These are phyloP conservation scores for Wickerhamiella bombiphila DNA, from an alignment of 805 yeast species.

Conservation along the genomic window DNA sequence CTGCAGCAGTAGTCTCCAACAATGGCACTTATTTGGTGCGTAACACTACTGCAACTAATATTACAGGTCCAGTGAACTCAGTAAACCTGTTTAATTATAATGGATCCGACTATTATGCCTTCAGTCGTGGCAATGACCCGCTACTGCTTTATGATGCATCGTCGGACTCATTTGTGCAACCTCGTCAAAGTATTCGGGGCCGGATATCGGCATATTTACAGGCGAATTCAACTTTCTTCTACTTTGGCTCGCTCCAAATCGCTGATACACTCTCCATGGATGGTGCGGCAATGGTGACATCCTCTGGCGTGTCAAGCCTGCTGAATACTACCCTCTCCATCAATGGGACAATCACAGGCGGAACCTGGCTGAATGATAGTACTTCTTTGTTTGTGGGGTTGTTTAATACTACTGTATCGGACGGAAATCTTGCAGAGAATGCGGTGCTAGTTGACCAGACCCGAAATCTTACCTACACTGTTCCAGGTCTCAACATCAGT, in stretches of 20 bases:
- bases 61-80: slow-evolving; percentile 11
- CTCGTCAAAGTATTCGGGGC: not conserved
- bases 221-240: not conserved
- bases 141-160: slow-evolving; percentile 7
- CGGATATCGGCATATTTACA: not conserved
- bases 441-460: slow-evolving; percentile 10
- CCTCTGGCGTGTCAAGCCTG: not conserved
- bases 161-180: not conserved
- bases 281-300: slow-evolving; percentile 10
- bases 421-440: slow-evolving; percentile 19
- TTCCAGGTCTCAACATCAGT: too few species aligned
- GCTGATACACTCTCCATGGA: slow-evolving; percentile 9
- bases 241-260: slow-evolving; percentile 22
- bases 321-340: slow-evolving; percentile 1
- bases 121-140: slow-evolving; percentile 15
- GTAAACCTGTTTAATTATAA: slow-evolving; percentile 16
- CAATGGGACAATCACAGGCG: slow-evolving; percentile 22
- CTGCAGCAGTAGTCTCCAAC: not conserved
- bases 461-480: not conserved
- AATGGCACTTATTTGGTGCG: slow-evolving; percentile 1
- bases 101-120: slow-evolving; percentile 18
- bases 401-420: slow-evolving; percentile 27
- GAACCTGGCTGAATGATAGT: slow-evolving; percentile 33
- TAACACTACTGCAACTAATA: slow-evolving; percentile 1
- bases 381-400: slow-evolving; percentile 46